Percentiles rank a stretch among this genome's conserved stretches.
Evolutionary conservation across 805 yeast genomes (phyloP).

Genomic region (Teunomyces barrocoloradensis): DNA sequence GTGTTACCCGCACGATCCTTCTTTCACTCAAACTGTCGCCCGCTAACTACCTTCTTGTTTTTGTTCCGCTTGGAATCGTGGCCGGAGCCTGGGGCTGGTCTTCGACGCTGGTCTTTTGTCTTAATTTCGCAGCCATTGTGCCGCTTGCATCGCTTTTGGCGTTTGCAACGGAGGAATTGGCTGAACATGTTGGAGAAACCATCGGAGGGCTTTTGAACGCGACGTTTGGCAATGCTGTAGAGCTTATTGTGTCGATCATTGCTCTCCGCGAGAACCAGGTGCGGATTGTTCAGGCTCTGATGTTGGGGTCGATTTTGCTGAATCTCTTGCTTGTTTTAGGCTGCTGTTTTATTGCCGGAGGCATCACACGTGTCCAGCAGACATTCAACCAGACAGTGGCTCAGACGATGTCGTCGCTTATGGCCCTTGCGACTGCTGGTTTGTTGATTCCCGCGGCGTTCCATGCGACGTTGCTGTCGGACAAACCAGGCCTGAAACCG

Average conservation of each 20-base stretch:
- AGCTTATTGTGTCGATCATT: slow-evolving; percentile 88
- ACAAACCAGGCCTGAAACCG: slow-evolving; percentile 26
- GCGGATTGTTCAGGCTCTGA: slow-evolving; percentile 93
- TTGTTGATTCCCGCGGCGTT: slow-evolving; percentile 94
- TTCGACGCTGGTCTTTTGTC: slow-evolving; percentile 55
- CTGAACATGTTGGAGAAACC: slow-evolving; percentile 86
- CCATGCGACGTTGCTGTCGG: slow-evolving; percentile 71
- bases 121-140: slow-evolving; percentile 86
- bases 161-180: slow-evolving; percentile 88
- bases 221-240: slow-evolving; percentile 97
- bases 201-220: slow-evolving; percentile 94
- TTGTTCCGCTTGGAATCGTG: slow-evolving; percentile 87
- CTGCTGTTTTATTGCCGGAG: slow-evolving; percentile 94
- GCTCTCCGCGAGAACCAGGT: slow-evolving; percentile 85
- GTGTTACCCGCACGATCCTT: slow-evolving; percentile 15
- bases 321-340: slow-evolving; percentile 88
- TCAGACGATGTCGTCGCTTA: slow-evolving; percentile 92
- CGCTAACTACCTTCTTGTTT: slow-evolving; percentile 70
- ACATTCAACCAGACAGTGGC: slow-evolving; percentile 94
- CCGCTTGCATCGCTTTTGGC: slow-evolving; percentile 91
- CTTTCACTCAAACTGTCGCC: slow-evolving; percentile 54
- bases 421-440: slow-evolving; percentile 89
- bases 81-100: slow-evolving; percentile 62
- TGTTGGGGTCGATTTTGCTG: slow-evolving; percentile 92
- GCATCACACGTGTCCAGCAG: slow-evolving; percentile 81